Base-by-base conservation (phyloP, 495 filamentous ascomycete genomes). In the Talaromyces thailandensis region DNA sequence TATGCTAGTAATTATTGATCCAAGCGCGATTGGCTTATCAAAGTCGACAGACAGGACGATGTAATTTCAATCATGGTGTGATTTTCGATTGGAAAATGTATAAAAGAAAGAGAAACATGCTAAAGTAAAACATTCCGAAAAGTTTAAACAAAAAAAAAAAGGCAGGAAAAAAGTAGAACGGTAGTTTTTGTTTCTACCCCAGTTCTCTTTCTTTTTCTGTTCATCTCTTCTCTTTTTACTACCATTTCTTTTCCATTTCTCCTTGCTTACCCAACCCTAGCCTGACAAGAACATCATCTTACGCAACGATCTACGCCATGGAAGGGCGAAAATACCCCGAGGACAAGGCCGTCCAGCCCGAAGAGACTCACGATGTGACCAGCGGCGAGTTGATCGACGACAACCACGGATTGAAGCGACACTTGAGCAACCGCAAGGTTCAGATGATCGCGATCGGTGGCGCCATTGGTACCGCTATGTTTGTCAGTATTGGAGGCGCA, bases 401-500 rank as follows among this genome's bases (percentile, higher is more conserved):
- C 31, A 63, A 63, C 37, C 62, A 59, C 37, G 62, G 62, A 16
- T 40, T 63, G 25, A 58, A 75, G 31, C 71, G 73, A 57, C 71
- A 69, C 51, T 65, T 75, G 11, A 64, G 64, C 18, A 71, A 71
- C 4, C 75, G 83, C 5, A 82, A 86, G 62, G 80, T 84, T 16
- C 83, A 86, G 68, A 84, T 88, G 79, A 81, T 86, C 43, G 84
- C 84, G 14, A 81, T 86, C 40, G 82, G 82, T 23, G 84, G 84
- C 31, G 85, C 84, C 4, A 87, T 88, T 61, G 84, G 85, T 9
- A 88, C 86, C 5, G 87, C 85, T 32, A 69, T 90, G 28, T 86
- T 89, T 66, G 76, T 86, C 67, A 75, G 81, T 62, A 79, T 80
- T 50, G 82, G 81, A 16, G 62, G 63, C 40, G 81, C 79, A 48